Percentiles rank a stretch among this genome's conserved stretches.
Evolutionary conservation across 2,329 filamentous ascomycete species (phyloP).

Genomic region (Aspergillus hortae): DNA sequence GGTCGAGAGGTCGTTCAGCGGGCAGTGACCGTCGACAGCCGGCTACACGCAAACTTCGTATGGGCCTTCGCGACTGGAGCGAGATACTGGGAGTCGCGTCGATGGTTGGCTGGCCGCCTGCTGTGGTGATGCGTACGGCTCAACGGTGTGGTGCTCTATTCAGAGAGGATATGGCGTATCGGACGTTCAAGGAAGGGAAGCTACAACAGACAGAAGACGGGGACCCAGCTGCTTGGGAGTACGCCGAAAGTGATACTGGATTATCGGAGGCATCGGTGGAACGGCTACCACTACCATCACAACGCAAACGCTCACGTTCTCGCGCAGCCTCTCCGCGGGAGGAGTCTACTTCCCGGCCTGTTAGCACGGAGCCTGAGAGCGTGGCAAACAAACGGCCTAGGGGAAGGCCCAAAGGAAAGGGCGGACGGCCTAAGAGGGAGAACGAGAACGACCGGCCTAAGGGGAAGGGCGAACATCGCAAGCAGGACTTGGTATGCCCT

Average conservation of each 20-base stretch:
- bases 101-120: conserved; percentile 64
- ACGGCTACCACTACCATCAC: conserved; percentile 4
- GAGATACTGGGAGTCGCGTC: conserved; percentile 78
- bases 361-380: background rate
- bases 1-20: conserved; percentile 12
- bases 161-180: conserved; percentile 64
- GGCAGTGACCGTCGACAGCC: conserved; percentile 11
- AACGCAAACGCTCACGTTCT: conserved; percentile 3
- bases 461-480: conserved; percentile 26
- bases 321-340: conserved; percentile 9
- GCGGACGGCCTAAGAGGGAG: conserved; percentile 16
- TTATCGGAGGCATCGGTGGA: background rate
- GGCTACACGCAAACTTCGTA: too few species aligned
- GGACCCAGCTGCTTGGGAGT: conserved; percentile 20
- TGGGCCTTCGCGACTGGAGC: conserved; percentile 69
- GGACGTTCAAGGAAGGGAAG: conserved; percentile 48
- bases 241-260: conserved; percentile 33
- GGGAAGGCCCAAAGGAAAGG: too few species aligned
- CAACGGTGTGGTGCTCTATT: conserved; percentile 75
- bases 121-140: conserved; percentile 65
- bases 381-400: background rate
- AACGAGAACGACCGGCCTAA: conserved; percentile 10
- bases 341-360: conserved; percentile 5
- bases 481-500: conserved; percentile 29
- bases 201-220: conserved; percentile 18